Evolutionary conservation across 1,139 yeast species (phyloP), one percentile per base, ranked within the genome.

Genomic region (Scheffersomyces insectosa): DNA sequence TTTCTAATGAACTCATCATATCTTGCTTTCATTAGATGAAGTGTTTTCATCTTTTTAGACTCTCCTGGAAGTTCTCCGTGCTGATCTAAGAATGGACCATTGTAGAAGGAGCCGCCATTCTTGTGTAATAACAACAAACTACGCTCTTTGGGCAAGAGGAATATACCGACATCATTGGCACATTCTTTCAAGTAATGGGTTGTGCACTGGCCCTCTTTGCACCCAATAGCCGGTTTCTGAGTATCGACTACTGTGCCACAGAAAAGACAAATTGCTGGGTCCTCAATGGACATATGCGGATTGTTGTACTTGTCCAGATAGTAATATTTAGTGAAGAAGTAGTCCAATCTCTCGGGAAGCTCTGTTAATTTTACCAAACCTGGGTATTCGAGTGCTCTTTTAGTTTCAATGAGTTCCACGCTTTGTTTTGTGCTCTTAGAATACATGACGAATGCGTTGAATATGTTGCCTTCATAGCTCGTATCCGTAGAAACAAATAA

Each of bases 61-160:
- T 87, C 95, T 38, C 82, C 85, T 38, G 91, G 91, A 12, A 83
- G 65, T 56, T 91, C 98, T 0, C 98, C 98, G 62, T 89, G 96
- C 38, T 77, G 75, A 60, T 91, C 97, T 36, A 88, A 66, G 58
- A 83, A 93, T 0, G 98, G 99, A 1, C 96, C 87, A 36, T 83
- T 83, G 48, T 82, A 77, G 59, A 91, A 91, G 0, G 96, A 82
- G 0, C 99, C 99, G 0, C 85, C 87, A 36, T 78, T 77, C 41
- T 80, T 79, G 50, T 86, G 79, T 42, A 93, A 62, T 32, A 88
- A 60, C 42, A 89, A 66, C 30, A 88, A 62, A n/a, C 88, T 72
- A 50, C 89, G 79, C 47, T 86, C 88, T 52, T 86, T 82, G 1
- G 96, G 93, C 9, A 91, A 60, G 40, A 93, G 68, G 57, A 85